phyloP scores from a whole-genome alignment of 148 eudicot genomes.

The Tetragonia tetragonoides region DNA sequence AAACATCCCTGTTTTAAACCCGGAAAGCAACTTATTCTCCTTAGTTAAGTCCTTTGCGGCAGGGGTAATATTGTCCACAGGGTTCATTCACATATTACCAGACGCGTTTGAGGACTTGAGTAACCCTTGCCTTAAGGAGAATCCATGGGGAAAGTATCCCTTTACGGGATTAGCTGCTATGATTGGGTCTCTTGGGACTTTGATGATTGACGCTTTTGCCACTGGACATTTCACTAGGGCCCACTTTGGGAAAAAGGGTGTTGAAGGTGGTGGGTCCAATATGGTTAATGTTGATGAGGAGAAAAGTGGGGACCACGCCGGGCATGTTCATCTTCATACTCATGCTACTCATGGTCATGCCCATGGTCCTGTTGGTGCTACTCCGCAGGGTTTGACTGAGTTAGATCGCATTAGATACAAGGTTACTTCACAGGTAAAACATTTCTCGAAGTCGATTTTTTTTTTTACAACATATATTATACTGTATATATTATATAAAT shows the following conservation, averaged over 20 bases:
- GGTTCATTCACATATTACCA: conserved; percentile 36
- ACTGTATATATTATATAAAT: too few species aligned
- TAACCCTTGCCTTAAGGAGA: conserved; percentile 28
- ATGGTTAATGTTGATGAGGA: conserved; percentile 13
- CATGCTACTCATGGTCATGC: conserved; percentile 27
- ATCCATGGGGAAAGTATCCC: conserved; percentile 32
- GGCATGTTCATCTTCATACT: conserved; percentile 26
- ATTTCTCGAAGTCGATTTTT: background rate
- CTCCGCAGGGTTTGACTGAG: conserved; percentile 18
- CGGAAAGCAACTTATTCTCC: conserved; percentile 32
- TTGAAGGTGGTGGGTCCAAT: background rate
- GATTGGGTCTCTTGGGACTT: conserved; percentile 29
- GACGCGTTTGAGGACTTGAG: conserved; percentile 35
- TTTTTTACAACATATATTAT: too few species aligned
- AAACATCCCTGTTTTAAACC: conserved; percentile 20
- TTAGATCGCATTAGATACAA: conserved; percentile 22
- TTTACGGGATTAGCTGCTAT: conserved; percentile 34
- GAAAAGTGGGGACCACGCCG: conserved; percentile 14
- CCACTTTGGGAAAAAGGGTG: conserved; percentile 22
- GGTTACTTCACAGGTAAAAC: conserved; percentile 34
- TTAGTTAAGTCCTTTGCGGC: conserved; percentile 42
- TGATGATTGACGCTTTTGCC: conserved; percentile 46
- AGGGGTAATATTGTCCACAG: conserved; percentile 43
- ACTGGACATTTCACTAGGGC: conserved; percentile 20
- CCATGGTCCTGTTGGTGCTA: conserved; percentile 22